These are phyloP conservation scores for Solanum arcanum DNA, from an alignment of 257 asterid genomes.

Conservation along the genomic window DNA sequence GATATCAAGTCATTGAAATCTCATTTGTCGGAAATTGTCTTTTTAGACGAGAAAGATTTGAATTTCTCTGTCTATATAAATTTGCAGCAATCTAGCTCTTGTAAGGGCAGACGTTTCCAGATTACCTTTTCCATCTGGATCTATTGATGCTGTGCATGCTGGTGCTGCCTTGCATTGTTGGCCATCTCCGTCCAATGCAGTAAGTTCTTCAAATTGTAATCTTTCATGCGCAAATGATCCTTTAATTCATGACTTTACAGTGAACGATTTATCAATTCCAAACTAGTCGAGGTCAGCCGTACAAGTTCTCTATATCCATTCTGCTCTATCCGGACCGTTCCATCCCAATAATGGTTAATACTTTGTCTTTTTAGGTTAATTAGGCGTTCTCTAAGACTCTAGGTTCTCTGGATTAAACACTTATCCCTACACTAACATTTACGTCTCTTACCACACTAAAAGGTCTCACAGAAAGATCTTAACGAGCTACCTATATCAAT, in stretches of 20 bases:
- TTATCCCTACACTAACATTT: neutral
- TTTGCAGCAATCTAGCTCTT: conserved; percentile 71
- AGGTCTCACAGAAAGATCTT: neutral
- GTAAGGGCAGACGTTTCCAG: conserved; percentile 96
- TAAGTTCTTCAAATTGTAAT: conserved; percentile 8
- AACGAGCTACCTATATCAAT: no score
- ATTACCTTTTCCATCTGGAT: conserved; percentile 81
- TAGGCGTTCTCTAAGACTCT: neutral
- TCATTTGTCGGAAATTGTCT: neutral
- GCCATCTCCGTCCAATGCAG: conserved; percentile 98
- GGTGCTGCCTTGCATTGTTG: conserved; percentile 99
- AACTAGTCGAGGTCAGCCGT: neutral
- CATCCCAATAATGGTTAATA: neutral
- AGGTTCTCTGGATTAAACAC: neutral
- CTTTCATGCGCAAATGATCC: neutral
- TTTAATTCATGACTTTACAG: neutral
- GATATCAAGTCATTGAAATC: neutral
- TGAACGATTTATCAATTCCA: neutral
- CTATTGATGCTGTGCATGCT: conserved; percentile 91
- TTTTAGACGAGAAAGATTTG: neutral
- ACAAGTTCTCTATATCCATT: neutral
- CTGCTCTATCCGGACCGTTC: neutral
- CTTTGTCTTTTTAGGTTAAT: neutral
- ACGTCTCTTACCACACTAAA: neutral
- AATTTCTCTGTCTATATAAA: neutral